Conservation (phyloP, 371 early-diverging fungal species). For the Rhizopus sp. region DNA sequence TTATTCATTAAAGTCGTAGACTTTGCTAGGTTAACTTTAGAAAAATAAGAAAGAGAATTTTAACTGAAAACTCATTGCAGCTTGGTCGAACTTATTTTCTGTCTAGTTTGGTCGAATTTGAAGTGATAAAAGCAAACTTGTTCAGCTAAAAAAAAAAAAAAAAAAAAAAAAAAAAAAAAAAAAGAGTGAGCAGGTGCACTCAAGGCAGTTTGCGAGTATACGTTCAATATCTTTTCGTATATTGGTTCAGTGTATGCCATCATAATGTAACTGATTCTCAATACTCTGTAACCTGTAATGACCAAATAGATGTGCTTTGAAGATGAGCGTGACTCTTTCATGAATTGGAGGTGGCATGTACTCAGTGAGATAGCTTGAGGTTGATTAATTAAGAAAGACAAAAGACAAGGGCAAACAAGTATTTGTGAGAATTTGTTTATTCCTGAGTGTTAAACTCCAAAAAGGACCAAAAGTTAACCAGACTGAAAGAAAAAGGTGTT, state of each 20-base stretch:
- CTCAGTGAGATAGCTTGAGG: not conserved
- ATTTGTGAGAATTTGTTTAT: not conserved
- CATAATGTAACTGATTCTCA: conserved; percentile 1
- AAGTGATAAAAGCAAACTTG: no score
- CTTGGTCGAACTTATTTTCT: no score
- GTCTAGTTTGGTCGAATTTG: no score
- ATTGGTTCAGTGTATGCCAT: conserved; percentile 14
- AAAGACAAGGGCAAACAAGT: not conserved
- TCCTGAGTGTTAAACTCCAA: no score
- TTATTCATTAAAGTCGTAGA: no score
- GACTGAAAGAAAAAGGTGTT: no score
- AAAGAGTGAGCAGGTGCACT: not conserved
- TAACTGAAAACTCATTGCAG: no score
- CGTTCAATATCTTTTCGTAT: not conserved
- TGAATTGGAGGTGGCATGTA: conserved; percentile 11
- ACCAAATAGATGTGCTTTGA: conserved; percentile 11
- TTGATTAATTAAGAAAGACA: not conserved
- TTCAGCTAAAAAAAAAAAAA: no score
- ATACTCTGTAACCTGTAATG: conserved; percentile 18
- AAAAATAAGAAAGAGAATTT: no score
- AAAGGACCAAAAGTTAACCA: no score
- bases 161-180: no score
- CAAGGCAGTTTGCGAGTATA: not conserved
- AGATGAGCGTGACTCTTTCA: conserved; percentile 9
- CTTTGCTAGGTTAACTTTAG: no score